Percentiles rank a stretch among this genome's conserved stretches.
phyloP scores from a whole-genome alignment of 352 stramenopile species.

The Globisporangium splendens region DNA sequence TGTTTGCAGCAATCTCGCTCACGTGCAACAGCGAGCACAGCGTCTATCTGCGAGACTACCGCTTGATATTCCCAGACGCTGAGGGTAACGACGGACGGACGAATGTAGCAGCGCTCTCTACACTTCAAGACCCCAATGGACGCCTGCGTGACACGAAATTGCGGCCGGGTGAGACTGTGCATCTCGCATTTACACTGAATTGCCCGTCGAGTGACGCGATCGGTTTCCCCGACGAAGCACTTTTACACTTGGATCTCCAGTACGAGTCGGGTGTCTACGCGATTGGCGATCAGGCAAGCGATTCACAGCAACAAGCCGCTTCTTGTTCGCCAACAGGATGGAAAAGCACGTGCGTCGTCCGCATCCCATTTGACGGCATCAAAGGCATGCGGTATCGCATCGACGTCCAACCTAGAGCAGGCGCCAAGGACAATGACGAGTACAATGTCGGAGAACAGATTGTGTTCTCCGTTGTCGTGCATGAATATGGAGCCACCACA shows the following conservation, averaged over 20 bases:
- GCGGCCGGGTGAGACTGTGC: conserved; percentile 27
- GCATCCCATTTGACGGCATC: conserved; percentile 22
- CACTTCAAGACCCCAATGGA: conserved; percentile 34
- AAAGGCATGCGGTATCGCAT: conserved; percentile 35
- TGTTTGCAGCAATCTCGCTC: conserved; percentile 32
- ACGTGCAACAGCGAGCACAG: conserved; percentile 31
- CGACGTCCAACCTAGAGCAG: conserved; percentile 28
- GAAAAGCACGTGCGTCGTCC: conserved; percentile 22
- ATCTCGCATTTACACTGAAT: conserved; percentile 36
- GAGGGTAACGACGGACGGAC: background rate
- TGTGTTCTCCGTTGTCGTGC: conserved; percentile 42
- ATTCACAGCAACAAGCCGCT: background rate
- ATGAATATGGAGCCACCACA: conserved; percentile 13
- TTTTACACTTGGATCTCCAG: conserved; percentile 8
- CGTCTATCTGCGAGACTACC: conserved; percentile 32
- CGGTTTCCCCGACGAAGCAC: conserved; percentile 1
- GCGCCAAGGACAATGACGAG: conserved; percentile 11
- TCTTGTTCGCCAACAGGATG: background rate
- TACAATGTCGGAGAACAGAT: conserved; percentile 35
- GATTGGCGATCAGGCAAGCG: background rate
- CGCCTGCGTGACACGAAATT: conserved; percentile 24
- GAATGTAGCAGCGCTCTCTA: background rate
- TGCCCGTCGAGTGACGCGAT: conserved; percentile 7
- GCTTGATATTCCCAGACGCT: conserved; percentile 13
- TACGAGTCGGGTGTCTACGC: conserved; percentile 1